Conservation (phyloP, 2,329 filamentous ascomycete species). For the Penicillium sp. region DNA sequence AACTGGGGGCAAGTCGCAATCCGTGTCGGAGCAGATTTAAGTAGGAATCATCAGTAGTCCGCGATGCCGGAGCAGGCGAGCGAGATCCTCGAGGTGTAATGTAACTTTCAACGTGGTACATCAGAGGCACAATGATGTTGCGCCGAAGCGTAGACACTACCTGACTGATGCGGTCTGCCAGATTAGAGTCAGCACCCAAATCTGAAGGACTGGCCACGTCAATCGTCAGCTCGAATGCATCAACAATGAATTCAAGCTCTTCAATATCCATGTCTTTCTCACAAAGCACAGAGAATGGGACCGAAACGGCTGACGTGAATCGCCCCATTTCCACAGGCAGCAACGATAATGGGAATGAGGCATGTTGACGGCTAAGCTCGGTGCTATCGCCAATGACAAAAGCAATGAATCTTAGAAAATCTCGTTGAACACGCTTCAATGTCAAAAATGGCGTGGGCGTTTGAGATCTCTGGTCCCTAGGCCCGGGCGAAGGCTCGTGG, state of each 20-base stretch:
- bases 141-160: slow-evolving; percentile 61
- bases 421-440: slow-evolving; percentile 65
- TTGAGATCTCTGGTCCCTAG: slow-evolving; percentile 40
- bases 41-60: slow-evolving; percentile 44
- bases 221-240: slow-evolving; percentile 64
- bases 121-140: slow-evolving; percentile 60
- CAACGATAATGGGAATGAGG: slow-evolving; percentile 61
- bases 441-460: slow-evolving; percentile 60
- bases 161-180: slow-evolving; percentile 55
- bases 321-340: slow-evolving; percentile 59
- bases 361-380: slow-evolving; percentile 33
- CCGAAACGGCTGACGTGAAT: slow-evolving; percentile 66
- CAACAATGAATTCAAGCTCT: slow-evolving; percentile 63
- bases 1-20: slow-evolving; percentile 62
- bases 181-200: slow-evolving; percentile 29
- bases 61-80: slow-evolving; percentile 25
- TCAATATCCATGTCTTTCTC: slow-evolving; percentile 58
- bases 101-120: slow-evolving; percentile 51
- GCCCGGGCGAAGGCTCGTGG: slow-evolving; percentile 26
- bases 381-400: slow-evolving; percentile 50
- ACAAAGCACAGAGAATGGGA: slow-evolving; percentile 59
- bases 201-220: slow-evolving; percentile 36
- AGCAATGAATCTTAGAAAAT: slow-evolving; percentile 67
- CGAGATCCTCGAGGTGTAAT: slow-evolving; percentile 13
- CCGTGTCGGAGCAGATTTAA: slow-evolving; percentile 59